phyloP scores from a whole-genome alignment of 2,329 filamentous ascomycete species.

The Colletotrichum gloeosporioides region DNA sequence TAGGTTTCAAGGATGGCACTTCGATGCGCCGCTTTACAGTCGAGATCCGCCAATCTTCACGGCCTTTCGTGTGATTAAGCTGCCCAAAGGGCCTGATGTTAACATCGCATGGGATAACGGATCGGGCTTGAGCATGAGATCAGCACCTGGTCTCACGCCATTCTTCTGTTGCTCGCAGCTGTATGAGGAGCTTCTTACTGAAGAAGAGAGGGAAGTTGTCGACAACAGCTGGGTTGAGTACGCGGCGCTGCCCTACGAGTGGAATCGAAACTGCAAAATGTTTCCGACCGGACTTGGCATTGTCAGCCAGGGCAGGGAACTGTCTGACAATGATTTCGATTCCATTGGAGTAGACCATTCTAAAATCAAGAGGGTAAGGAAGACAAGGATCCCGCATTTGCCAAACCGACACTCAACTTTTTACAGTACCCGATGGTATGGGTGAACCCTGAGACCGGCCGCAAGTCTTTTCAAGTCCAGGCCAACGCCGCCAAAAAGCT shows the following conservation, averaged over 20 bases:
- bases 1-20: conserved; percentile 53
- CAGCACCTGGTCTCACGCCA: conserved; percentile 47
- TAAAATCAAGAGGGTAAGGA: conserved; percentile 31
- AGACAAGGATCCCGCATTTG: no score
- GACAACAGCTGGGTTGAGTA: conserved; percentile 53
- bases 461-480: conserved; percentile 49
- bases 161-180: conserved; percentile 48
- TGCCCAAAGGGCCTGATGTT: conserved; percentile 39
- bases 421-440: conserved; percentile 48
- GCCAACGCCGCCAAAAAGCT: conserved; percentile 43
- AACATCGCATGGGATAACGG: conserved; percentile 48
- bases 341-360: conserved; percentile 23
- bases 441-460: conserved; percentile 46
- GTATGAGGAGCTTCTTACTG: conserved; percentile 43
- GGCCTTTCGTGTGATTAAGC: conserved; percentile 42
- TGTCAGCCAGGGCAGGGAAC: conserved; percentile 40
- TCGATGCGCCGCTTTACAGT: conserved; percentile 49
- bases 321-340: conserved; percentile 38
- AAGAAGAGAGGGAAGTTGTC: conserved; percentile 42
- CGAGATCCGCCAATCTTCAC: conserved; percentile 47
- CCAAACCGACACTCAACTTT: neutral
- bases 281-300: conserved; percentile 45
- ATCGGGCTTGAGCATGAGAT: conserved; percentile 42
- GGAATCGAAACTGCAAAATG: conserved; percentile 45
- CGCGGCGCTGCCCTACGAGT: conserved; percentile 48